A percentile compares a stretch with the other conserved stretches of the same genome.
Conservation (phyloP, 1,284 basidiomycete genomes). For the Fomes fomentarius region DNA sequence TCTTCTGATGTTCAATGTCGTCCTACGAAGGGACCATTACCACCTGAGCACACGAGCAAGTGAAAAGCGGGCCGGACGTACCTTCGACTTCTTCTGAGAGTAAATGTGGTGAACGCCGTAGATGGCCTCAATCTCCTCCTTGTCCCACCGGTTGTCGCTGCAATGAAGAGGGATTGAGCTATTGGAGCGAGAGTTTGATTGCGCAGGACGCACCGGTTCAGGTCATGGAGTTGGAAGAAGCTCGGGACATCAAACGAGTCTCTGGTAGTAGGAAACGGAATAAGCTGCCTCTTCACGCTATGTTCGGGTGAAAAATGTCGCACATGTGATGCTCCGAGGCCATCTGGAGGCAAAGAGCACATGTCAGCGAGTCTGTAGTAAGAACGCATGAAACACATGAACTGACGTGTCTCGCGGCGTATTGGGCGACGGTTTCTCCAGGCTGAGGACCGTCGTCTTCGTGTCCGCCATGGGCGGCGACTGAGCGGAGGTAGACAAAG, state of each 20-base stretch:
- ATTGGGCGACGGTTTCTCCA: conserved; percentile 43
- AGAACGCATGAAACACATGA: conserved; percentile 2
- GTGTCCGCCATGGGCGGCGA: conserved; percentile 30
- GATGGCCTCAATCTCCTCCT: conserved; percentile 85
- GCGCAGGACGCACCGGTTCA: conserved; percentile 65
- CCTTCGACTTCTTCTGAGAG: conserved; percentile 85
- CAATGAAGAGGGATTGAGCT: background rate
- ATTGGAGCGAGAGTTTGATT: background rate
- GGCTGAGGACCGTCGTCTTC: conserved; percentile 30
- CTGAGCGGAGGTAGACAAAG: conserved; percentile 32
- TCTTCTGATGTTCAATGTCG: conserved; percentile 80
- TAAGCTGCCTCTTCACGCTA: background rate
- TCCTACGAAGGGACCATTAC: conserved; percentile 45
- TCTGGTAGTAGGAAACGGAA: conserved; percentile 44
- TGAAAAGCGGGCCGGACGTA: conserved; percentile 23
- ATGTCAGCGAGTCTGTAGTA: conserved; percentile 22
- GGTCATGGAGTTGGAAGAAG: conserved; percentile 91
- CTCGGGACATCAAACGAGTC: conserved; percentile 78
- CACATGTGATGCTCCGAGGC: conserved; percentile 86
- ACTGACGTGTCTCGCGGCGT: conserved; percentile 68
- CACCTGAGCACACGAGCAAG: background rate
- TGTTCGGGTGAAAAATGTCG: conserved; percentile 13
- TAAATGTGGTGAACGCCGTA: conserved; percentile 97
- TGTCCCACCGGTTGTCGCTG: conserved; percentile 76
- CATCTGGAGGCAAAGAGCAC: conserved; percentile 57